Base-by-base conservation (phyloP, 306 rosid species). In the Leucaena leucocephala region DNA sequence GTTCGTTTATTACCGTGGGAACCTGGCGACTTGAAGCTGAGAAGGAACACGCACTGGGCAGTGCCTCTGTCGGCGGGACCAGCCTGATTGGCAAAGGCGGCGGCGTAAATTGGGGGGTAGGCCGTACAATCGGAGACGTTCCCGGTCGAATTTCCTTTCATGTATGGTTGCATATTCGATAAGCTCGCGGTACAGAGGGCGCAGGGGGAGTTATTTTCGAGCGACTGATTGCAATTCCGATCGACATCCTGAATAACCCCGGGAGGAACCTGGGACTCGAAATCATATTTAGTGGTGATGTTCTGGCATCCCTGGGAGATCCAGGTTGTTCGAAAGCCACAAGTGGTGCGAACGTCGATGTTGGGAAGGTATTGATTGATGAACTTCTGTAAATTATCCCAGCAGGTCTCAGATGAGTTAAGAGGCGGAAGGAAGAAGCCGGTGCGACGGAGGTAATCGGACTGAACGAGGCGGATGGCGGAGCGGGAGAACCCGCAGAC, bases 271-370 rank as follows among this genome's bases (percentile, higher is more conserved):
- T 5, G 33, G 6, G 34, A 2, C 11, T 85, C 86, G 82, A 93
- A 95, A 0, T 87, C 46, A 0, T 68, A 35, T 33, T 42, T 65
- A 62, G 96, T 91, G 61, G 89, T 87, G 84, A 95, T 82, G 85
- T 86, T 90, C 93, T 85, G 83, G 82, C 98, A 95, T 1, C 98
- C 98, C 19, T 90, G 77, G 21, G 89, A 83, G 81, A 86, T 86
- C 87, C 85, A 86, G 0, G 73, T 52, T 14, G 89, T 80, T 39
- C 70, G 59, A 27, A 80, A 45, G 4, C 83, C 85, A 34, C 89
- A 86, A 6, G 79, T 5, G 66, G 82, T 3, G 11, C 79, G 85
- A 9, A 78, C 35, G 9, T 86, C 27, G 35, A 76, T 38, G 16
- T 1, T 69, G 2, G 83, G 59, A 3, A 22, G 54, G 50, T 19